Conservation (phyloP, 2,329 filamentous ascomycete genomes). For the Aschersonia sp. region DNA sequence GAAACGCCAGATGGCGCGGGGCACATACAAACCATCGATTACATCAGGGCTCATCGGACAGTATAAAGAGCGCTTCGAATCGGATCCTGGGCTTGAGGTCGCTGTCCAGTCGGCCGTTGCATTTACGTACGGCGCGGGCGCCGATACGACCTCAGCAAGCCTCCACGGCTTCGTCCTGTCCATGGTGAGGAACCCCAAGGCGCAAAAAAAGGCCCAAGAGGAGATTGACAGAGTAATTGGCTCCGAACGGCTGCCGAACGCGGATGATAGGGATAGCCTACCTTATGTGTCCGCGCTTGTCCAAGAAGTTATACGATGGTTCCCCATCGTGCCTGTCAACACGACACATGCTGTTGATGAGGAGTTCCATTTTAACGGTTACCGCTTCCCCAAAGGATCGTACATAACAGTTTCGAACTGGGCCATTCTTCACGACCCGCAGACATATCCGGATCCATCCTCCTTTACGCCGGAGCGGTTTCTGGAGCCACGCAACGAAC, state of each 20-base stretch:
- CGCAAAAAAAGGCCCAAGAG: neutral
- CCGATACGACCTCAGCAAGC: slow-evolving; percentile 1
- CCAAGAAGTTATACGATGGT: neutral
- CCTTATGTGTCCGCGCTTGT: neutral
- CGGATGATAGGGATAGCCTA: neutral
- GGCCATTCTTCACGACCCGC: neutral
- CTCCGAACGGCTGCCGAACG: neutral
- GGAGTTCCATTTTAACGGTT: neutral
- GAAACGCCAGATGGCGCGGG: slow-evolving; percentile 9
- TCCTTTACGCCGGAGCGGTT: neutral
- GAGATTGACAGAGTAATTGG: slow-evolving; percentile 1
- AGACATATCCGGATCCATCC: neutral
- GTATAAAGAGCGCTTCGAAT: neutral
- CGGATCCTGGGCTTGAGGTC: neutral
- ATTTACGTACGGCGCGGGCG: slow-evolving; percentile 5
- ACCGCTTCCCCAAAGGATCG: neutral
- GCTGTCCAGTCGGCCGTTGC: neutral
- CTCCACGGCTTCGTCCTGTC: neutral
- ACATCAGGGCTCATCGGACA: slow-evolving; percentile 8
- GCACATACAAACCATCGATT: slow-evolving; percentile 9
- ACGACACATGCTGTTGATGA: neutral
- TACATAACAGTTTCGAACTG: neutral
- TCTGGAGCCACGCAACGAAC: slow-evolving; percentile 12
- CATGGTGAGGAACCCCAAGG: neutral
- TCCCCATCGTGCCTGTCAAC: neutral